Base-by-base conservation (phyloP, 345 rosid genomes). In the Eucalyptus microcorys region DNA sequence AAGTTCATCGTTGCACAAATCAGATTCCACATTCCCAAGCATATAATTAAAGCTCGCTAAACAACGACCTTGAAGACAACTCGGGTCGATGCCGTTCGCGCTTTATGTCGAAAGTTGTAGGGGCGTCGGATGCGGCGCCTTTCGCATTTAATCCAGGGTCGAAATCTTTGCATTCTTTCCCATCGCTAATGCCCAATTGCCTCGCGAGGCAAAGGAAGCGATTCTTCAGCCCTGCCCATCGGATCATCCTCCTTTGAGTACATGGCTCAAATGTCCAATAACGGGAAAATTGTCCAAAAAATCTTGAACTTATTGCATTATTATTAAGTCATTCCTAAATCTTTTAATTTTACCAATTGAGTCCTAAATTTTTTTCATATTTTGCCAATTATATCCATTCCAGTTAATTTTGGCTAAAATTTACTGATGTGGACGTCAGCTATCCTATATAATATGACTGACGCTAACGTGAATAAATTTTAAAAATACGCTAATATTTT, bases 381-480 rank as follows among this genome's bases (percentile, higher is more conserved):
- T 55, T 55, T 26, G 1, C 30, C 1, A 55, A 24, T 26, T 55
- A 6, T 10, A 26, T 55, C 30, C 30, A 26, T 22, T n/a, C n/a
- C n/a, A n/a, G 3, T 10, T 26, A 55, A 55, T 55, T 55, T 55
- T 55, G 13, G 3, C 6, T 0, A 55, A 1, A 55, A 22, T 24
- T 55, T 10, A 24, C 0, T 10, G 1, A 21, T 1, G 6, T 22
- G 12, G 5, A 21, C 1, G 1, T 22, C 13, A 2, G 0, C 1
- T 10, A 55, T 55, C 30, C 1, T 24, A 55, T 5, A 2, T 55
- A 24, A 55, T 5, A 55, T 55, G 10, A 1, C 0, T 4, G 1
- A 55, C 13, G 1, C 8, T 19, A 19, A 52, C 24, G 3, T 55
- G 0, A 1, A 22, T 6, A 55, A 24, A 55, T 55, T 55, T 55